Evolutionary conservation across 78 protist genomes (phyloP).

Genomic region (Ministeria vibrans): DNA sequence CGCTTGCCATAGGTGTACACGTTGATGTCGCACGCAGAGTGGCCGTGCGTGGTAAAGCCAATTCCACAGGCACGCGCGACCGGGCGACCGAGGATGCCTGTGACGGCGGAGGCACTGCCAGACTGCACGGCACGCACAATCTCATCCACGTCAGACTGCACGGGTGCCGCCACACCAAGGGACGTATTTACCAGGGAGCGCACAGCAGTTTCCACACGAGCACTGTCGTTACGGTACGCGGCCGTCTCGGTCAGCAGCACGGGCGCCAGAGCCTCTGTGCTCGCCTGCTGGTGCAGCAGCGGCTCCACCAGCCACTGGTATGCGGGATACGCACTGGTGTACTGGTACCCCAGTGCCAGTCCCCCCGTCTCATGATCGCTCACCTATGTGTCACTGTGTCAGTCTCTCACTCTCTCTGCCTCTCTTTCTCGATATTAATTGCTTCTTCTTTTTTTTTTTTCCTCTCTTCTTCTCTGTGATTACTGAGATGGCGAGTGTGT

Average conservation of each 20-base stretch:
- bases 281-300: neutral
- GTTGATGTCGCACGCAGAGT: constrained; percentile 13
- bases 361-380: constrained; percentile 51
- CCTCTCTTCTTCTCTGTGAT: too few relatives aligned
- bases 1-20: neutral
- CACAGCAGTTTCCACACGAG: neutral
- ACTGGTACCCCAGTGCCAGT: constrained; percentile 7
- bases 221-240: neutral
- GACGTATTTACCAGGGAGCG: neutral
- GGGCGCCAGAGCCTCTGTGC: neutral
- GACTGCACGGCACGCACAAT: neutral
- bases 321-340: neutral
- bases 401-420: too few relatives aligned
- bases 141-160: neutral
- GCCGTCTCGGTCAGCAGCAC: neutral
- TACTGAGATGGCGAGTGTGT: constrained; percentile 22
- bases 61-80: neutral
- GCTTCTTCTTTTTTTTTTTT: too few relatives aligned
- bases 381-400: neutral
- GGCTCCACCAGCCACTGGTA: neutral
- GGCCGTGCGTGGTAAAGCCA: constrained; percentile 28
- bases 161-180: neutral
- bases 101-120: neutral
- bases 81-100: neutral
- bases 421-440: too few relatives aligned